phyloP scores from a whole-genome alignment of 148 eudicot genomes.

The Vaccinium macrocarpon region DNA sequence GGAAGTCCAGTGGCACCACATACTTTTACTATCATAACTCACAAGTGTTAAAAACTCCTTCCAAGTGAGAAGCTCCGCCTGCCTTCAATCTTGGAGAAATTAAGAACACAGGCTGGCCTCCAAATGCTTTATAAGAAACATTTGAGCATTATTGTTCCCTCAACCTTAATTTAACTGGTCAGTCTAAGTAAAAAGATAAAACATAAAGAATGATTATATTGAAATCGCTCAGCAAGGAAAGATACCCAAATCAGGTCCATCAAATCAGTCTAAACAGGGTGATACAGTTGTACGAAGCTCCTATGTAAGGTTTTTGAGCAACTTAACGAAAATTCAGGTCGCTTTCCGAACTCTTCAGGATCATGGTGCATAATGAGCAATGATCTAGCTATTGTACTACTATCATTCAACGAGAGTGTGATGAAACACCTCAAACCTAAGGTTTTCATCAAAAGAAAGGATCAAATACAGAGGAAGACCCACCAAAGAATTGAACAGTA shows the following conservation, averaged over 20 bases:
- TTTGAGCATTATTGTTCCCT: neutral
- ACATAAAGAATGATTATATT: neutral
- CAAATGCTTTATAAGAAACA: conserved; percentile 1
- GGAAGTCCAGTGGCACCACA: conserved; percentile 9
- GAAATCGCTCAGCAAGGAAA: neutral
- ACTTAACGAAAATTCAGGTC: neutral
- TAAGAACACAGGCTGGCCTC: neutral
- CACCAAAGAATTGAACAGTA: neutral
- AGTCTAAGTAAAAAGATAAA: neutral
- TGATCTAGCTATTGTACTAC: neutral
- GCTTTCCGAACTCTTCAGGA: neutral
- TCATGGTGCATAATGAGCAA: neutral
- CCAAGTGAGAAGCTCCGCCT: neutral
- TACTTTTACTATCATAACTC: neutral
- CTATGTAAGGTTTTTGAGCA: neutral
- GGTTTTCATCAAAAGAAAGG: neutral
- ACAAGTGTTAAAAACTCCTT: neutral
- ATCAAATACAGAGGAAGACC: neutral
- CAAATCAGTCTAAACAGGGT: neutral
- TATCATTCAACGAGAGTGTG: neutral
- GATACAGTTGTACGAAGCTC: neutral
- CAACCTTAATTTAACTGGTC: neutral
- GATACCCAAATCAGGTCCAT: neutral
- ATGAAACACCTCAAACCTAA: neutral
- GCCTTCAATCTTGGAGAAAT: conserved; percentile 5